Percentiles rank a stretch among this genome's conserved stretches.
Conservation (phyloP, 2,329 filamentous ascomycete species). For the Monosporascus sp. region DNA sequence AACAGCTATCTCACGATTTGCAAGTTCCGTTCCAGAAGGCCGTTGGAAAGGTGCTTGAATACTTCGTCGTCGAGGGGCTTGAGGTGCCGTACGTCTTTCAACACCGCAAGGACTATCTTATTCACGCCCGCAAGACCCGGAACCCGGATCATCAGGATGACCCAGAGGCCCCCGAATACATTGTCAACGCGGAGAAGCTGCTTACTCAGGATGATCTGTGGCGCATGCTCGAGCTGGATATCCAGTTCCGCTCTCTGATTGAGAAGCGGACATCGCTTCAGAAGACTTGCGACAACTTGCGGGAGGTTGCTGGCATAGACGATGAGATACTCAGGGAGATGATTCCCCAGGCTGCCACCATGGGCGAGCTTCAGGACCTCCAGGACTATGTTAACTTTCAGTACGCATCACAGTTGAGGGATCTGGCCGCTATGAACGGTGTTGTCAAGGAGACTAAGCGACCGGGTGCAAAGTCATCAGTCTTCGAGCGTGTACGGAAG, state of each 20-base stretch:
- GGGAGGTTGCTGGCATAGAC: conserved; percentile 52
- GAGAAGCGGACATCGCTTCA: conserved; percentile 88
- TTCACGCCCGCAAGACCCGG: conserved; percentile 71
- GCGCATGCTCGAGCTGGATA: conserved; percentile 89
- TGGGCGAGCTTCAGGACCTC: conserved; percentile 94
- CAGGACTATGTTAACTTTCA: conserved; percentile 97
- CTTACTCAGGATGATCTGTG: conserved; percentile 90
- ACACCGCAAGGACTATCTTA: conserved; percentile 95
- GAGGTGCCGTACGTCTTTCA: conserved; percentile 98
- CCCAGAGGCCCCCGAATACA: conserved; percentile 65
- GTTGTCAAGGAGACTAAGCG: conserved; percentile 66
- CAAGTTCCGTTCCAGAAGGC: conserved; percentile 80
- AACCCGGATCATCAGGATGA: conserved; percentile 59
- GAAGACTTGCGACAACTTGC: conserved; percentile 70
- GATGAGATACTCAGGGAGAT: conserved; percentile 79
- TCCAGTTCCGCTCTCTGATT: conserved; percentile 88
- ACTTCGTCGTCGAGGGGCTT: conserved; percentile 89
- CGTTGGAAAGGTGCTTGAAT: conserved; percentile 87
- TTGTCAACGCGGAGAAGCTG: conserved; percentile 77
- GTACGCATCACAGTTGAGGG: conserved; percentile 78
- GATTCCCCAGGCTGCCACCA: conserved; percentile 71
- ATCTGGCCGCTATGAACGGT: conserved; percentile 61
- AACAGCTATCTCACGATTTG: conserved; percentile 66
- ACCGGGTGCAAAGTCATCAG: conserved; percentile 72
- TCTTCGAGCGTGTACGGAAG: conserved; percentile 80